Percentiles rank a stretch among this genome's conserved stretches.
These are phyloP conservation scores for Chenopodium berlandieri DNA, from an alignment of 148 eudicot species.

Conservation along the genomic window DNA sequence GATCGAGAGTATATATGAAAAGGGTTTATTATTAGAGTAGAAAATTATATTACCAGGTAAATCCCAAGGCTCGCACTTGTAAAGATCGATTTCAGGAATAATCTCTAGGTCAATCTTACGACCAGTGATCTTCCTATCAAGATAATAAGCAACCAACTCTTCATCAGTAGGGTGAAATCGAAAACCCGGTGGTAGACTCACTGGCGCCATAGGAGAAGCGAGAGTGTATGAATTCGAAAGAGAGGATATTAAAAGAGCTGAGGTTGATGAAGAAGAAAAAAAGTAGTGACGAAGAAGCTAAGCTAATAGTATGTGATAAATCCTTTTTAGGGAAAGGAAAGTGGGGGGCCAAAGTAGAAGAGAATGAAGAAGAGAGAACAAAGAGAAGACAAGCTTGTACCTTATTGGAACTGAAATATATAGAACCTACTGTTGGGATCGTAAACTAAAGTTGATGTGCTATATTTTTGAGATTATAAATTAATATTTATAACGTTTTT, in stretches of 20 bases:
- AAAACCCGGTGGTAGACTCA: slow-evolving; percentile 46
- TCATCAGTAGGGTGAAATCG: slow-evolving; percentile 48
- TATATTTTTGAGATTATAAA: slow-evolving; percentile 2
- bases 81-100: slow-evolving; percentile 49
- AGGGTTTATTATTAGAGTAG: not conserved
- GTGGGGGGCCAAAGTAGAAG: not conserved
- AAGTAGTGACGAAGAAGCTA: slow-evolving; percentile 15
- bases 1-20: too few species aligned
- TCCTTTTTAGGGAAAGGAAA: slow-evolving; percentile 8
- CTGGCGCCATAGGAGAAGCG: slow-evolving; percentile 30
- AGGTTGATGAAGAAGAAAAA: not conserved
- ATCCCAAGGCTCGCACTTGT: slow-evolving; percentile 54
- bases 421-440: slow-evolving; percentile 35
- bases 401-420: slow-evolving; percentile 27
- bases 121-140: slow-evolving; percentile 43
- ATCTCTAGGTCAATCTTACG: slow-evolving; percentile 48
- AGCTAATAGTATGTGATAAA: not conserved
- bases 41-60: slow-evolving; percentile 30
- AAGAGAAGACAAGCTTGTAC: slow-evolving; percentile 33
- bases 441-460: slow-evolving; percentile 26
- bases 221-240: too few species aligned
- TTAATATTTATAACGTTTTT: not conserved
- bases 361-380: slow-evolving; percentile 4
- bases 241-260: too few species aligned
- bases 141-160: slow-evolving; percentile 42